Evolutionary conservation across 345 rosid genomes (phyloP), one percentile per base, ranked within the genome.

Genomic region (Corymbia maculata): DNA sequence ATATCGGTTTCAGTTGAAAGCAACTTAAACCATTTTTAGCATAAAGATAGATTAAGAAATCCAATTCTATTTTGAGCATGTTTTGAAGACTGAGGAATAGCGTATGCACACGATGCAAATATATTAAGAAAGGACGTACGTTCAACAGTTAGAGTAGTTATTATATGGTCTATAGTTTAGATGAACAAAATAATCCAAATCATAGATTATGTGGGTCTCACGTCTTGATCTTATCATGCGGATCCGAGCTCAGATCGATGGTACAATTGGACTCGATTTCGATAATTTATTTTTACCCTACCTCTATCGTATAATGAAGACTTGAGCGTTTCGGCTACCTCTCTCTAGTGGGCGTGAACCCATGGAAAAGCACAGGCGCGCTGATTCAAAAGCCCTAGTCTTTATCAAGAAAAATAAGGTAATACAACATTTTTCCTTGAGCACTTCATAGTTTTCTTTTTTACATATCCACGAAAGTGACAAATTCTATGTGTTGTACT

Each of bases 221-320:
- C 16, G 13, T 51, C 16, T 51, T 6, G 13, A 51, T 51, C 52
- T 51, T 51, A 51, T n/a, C 75, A 64, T 13, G 0, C 7, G 16
- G 75, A 64, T 64, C 75, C 36, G 0, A 0, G 32, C 32, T n/a
- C 36, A 13, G 0, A 64, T n/a, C 1, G n/a, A 64, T 0, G 1
- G 36, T 64, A 28, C 75, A 28, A 64, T 6, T 64, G 8, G 75
- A 64, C 75, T n/a, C 10, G 32, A 61, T 61, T 64, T 61, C 57
- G 4, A 53, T 53, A 1, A 6, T 19, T 26, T 24, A 57, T 24
- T 24, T 57, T 57, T 53, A 19, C 57, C 57, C 57, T 19, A 5
- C 4, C 9, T 26, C 6, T 57, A 57, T 57, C 0, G 24, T 61
- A 9, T 24, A 57, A 24, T 61, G 68, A 61, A 61, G 15, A 61